Evolutionary conservation across 345 rosid species (phyloP), one percentile per base, ranked within the genome.

Genomic region (Diplotaxis tenuifolia): DNA sequence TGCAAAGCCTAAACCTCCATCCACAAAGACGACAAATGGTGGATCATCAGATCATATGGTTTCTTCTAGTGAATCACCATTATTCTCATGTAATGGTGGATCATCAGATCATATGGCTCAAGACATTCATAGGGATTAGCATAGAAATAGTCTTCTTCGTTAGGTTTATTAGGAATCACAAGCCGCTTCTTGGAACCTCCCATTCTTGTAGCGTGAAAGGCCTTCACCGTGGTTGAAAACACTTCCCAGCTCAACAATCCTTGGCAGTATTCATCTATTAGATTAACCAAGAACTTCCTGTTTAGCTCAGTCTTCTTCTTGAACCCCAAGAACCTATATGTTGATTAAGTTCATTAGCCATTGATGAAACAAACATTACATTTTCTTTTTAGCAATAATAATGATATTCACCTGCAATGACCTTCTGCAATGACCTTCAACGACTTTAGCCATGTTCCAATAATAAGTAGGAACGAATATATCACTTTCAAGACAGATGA

Each of bases 121-220:
- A 95, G 83, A 70, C 99, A 95, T 74, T 95, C 99, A 64, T 92
- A 88, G 3, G 99, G 98, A 77, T 95, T 95, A n/a, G n/a, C n/a
- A n/a, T n/a, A n/a, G n/a, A n/a, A n/a, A n/a, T n/a, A n/a, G n/a
- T n/a, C n/a, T n/a, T 95, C 99, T 75, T 90, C 98, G 65, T 92
- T 95, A 1, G 98, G 99, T 74, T 75, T 83, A 67, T 87, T 92
- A 9, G 90, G 92, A 28, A 92, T 86, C 60, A 88, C 88, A 76
- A 80, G 57, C 71, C 99, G 79, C 42, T 67, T 83, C 23, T 66
- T 81, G 1, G 92, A 90, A 42, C 85, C 86, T 38, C 99, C 98
- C 84, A 87, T 86, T 71, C 90, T 83, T 71, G 78, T 68, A 14
- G 74, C 84, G 71, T 95, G 99, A 65, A 83, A 64, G 74, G 82